Conservation (phyloP, 345 rosid species). For the Sisymbrium irio region DNA sequence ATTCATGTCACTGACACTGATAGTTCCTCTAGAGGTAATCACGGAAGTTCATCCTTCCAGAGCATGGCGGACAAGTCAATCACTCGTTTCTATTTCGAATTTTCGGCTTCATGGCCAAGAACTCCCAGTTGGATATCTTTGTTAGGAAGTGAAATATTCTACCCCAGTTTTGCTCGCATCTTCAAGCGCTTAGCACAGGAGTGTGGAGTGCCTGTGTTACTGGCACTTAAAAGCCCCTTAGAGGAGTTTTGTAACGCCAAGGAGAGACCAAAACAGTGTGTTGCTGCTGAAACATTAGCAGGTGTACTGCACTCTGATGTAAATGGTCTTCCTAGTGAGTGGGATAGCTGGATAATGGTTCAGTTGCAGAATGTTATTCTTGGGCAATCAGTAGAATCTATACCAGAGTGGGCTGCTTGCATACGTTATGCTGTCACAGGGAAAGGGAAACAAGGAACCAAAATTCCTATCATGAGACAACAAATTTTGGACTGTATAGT, state of each 20-base stretch:
- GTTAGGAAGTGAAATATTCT: constrained; percentile 85
- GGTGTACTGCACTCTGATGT: constrained; percentile 92
- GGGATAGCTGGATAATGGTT: constrained; percentile 92
- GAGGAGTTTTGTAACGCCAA: constrained; percentile 83
- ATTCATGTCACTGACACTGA: constrained; percentile 87
- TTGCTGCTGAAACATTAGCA: constrained; percentile 97
- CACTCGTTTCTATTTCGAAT: constrained; percentile 92
- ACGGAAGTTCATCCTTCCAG: constrained; percentile 81
- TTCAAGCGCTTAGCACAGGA: constrained; percentile 94
- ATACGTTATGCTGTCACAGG: constrained; percentile 99
- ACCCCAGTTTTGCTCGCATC: constrained; percentile 88
- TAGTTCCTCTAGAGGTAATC: constrained; percentile 68
- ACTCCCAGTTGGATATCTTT: constrained; percentile 98
- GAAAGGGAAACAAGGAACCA: constrained; percentile 87
- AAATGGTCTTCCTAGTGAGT: constrained; percentile 67
- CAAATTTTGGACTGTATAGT: constrained; percentile 78
- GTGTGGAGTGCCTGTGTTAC: constrained; percentile 82
- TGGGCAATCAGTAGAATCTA: constrained; percentile 86
- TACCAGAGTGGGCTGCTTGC: constrained; percentile 97
- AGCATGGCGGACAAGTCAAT: constrained; percentile 91
- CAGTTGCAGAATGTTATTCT: constrained; percentile 81
- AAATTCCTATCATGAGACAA: constrained; percentile 75
- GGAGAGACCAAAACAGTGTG: constrained; percentile 98
- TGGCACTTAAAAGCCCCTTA: constrained; percentile 63
- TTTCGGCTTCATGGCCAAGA: constrained; percentile 97